Conservation (phyloP, 2,329 filamentous ascomycete genomes). For the Arthrocladium fulminans region DNA sequence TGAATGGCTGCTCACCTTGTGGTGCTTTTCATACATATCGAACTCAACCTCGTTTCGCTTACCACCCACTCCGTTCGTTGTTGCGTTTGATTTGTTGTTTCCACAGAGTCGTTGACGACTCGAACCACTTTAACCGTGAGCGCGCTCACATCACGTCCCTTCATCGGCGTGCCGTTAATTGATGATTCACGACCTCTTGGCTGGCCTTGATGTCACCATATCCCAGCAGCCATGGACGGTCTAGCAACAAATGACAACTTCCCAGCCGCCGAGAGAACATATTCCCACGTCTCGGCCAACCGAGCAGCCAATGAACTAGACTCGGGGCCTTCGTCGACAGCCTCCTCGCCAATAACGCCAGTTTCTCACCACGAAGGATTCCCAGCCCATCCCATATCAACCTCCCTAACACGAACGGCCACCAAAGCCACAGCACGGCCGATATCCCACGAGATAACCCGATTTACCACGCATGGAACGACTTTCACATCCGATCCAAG, state of each 20-base stretch:
- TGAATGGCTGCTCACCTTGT: not conserved
- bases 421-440: slow-evolving; percentile 13
- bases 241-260: slow-evolving; percentile 6
- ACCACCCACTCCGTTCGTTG: too few species aligned
- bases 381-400: not conserved
- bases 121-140: too few species aligned
- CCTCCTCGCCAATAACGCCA: not conserved
- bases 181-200: not conserved
- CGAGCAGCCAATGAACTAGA: not conserved
- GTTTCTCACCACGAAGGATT: slow-evolving; percentile 2
- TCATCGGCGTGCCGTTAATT: not conserved
- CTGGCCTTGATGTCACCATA: not conserved
- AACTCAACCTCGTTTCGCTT: not conserved
- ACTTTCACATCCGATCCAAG: slow-evolving; percentile 44
- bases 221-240: slow-evolving; percentile 4
- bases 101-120: too few species aligned
- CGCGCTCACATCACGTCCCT: too few species aligned
- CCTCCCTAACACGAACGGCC: slow-evolving; percentile 11
- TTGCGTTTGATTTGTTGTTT: too few species aligned
- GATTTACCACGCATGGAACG: slow-evolving; percentile 38
- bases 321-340: not conserved
- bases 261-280: slow-evolving; percentile 6
- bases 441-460: slow-evolving; percentile 22
- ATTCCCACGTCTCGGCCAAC: slow-evolving; percentile 4
- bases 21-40: not conserved